These are phyloP conservation scores for Viola pubescens DNA, from an alignment of 441 rosid species.

Conservation along the genomic window DNA sequence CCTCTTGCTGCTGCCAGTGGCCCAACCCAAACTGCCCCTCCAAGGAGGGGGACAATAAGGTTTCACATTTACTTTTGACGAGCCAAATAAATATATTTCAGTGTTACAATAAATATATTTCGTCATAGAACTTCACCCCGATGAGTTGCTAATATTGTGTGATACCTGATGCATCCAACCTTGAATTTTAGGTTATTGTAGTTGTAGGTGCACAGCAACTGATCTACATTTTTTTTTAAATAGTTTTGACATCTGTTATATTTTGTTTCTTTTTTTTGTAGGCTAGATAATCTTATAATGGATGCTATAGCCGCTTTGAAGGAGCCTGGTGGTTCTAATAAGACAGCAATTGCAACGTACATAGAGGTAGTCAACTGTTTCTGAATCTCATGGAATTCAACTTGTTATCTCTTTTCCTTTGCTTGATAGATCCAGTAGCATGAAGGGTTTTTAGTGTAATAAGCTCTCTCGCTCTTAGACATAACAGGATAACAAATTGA, in stretches of 20 bases:
- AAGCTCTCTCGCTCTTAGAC: too few species aligned
- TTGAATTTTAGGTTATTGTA: background rate
- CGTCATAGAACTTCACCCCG: background rate
- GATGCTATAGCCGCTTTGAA: conserved; percentile 76
- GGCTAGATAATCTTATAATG: conserved; percentile 83
- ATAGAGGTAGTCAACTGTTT: conserved; percentile 55
- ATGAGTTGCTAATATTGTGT: too few species aligned
- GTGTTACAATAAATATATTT: background rate
- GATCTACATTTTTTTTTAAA: background rate
- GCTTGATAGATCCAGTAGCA: background rate
- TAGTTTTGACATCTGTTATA: background rate
- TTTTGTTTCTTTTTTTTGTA: conserved; percentile 23
- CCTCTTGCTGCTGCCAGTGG: conserved; percentile 34
- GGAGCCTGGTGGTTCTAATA: conserved; percentile 86
- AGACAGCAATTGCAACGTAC: conserved; percentile 69
- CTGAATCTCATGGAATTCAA: background rate
- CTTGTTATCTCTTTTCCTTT: background rate
- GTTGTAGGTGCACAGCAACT: background rate
- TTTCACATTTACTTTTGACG: conserved; percentile 20
- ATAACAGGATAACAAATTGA: too few species aligned
- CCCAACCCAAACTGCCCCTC: conserved; percentile 35
- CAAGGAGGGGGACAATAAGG: conserved; percentile 71
- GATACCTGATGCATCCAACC: background rate
- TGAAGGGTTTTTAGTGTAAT: background rate
- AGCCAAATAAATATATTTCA: background rate